phyloP scores from a whole-genome alignment of 371 early-diverging fungal genomes.

The Apophysomyces elegans region DNA sequence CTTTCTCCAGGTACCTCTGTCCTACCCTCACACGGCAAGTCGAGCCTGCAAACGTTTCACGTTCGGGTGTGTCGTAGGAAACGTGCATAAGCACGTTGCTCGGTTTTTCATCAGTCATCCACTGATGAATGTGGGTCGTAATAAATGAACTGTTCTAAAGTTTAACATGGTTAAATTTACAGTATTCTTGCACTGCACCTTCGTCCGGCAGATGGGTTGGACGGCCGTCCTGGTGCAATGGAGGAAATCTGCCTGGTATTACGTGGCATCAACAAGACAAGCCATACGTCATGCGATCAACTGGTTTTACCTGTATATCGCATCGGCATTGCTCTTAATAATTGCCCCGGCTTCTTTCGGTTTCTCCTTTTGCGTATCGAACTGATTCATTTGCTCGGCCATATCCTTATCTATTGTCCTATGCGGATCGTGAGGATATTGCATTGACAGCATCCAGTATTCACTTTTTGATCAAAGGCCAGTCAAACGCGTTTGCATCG shows the following conservation, averaged over 20 bases:
- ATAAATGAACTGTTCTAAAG: constrained; percentile 17
- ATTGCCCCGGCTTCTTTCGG: constrained; percentile 32
- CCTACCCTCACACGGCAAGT: constrained; percentile 41
- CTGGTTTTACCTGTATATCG: constrained; percentile 31
- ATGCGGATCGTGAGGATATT: not conserved
- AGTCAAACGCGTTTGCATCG: constrained; percentile 10
- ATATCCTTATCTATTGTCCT: constrained; percentile 35
- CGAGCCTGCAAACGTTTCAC: constrained; percentile 33
- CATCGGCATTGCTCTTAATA: constrained; percentile 36
- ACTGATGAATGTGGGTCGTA: constrained; percentile 31
- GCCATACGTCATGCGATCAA: too few relatives aligned
- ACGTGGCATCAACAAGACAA: too few relatives aligned
- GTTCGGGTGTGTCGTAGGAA: constrained; percentile 26
- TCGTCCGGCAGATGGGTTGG: constrained; percentile 2
- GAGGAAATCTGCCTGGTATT: constrained; percentile 19
- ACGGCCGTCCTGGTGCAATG: constrained; percentile 12
- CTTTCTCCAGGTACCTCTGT: not conserved
- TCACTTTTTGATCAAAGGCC: constrained; percentile 16
- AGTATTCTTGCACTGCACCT: constrained; percentile 6
- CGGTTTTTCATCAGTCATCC: constrained; percentile 37
- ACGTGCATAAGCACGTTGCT: constrained; percentile 20
- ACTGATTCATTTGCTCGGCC: constrained; percentile 24
- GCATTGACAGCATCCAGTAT: not conserved
- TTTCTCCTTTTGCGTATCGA: constrained; percentile 21
- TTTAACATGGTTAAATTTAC: not conserved